phyloP scores from a whole-genome alignment of 192 early-diverging fungal genomes.

The Coemansia sp. region DNA sequence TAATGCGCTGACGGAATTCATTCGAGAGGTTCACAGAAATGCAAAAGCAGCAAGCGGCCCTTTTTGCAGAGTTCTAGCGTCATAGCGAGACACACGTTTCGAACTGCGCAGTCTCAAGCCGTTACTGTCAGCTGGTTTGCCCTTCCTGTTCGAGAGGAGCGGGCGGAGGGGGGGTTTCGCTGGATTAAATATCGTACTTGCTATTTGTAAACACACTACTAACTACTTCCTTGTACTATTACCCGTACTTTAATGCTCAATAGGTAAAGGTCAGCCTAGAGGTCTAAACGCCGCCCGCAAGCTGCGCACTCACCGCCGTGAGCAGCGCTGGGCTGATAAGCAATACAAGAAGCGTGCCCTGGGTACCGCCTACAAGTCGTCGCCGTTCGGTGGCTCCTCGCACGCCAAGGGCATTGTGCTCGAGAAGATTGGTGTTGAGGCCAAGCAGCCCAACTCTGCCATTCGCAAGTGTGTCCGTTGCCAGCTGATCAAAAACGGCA shows the following conservation, averaged over 20 bases:
- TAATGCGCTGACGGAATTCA: too few relatives aligned
- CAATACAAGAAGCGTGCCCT: slow-evolving; percentile 98
- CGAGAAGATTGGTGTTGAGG: slow-evolving; percentile 99
- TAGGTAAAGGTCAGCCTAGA: slow-evolving; percentile 87
- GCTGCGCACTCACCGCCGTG: slow-evolving; percentile 96
- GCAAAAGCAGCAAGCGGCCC: too few relatives aligned
- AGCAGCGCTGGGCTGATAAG: slow-evolving; percentile 99
- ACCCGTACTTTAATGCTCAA: not conserved
- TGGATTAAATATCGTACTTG: not conserved
- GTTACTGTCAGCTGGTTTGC: not conserved
- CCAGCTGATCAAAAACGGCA: slow-evolving; percentile 99
- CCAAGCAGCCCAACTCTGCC: slow-evolving; percentile 99
- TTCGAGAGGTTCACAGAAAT: too few relatives aligned
- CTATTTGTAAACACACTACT: not conserved
- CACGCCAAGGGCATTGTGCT: slow-evolving; percentile 99
- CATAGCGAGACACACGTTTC: too few relatives aligned
- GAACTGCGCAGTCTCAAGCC: not conserved
- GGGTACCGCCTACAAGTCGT: slow-evolving; percentile 97
- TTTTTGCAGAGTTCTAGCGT: too few relatives aligned
- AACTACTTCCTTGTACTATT: not conserved
- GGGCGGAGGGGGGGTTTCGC: too few relatives aligned
- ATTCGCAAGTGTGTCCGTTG: slow-evolving; percentile 99
- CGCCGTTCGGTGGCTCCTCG: slow-evolving; percentile 99
- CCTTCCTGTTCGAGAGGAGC: not conserved
- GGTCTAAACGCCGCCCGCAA: slow-evolving; percentile 99